These are phyloP conservation scores for Pseudogymnoascus verrucosus DNA, from an alignment of 2,329 filamentous ascomycete species.

Conservation along the genomic window DNA sequence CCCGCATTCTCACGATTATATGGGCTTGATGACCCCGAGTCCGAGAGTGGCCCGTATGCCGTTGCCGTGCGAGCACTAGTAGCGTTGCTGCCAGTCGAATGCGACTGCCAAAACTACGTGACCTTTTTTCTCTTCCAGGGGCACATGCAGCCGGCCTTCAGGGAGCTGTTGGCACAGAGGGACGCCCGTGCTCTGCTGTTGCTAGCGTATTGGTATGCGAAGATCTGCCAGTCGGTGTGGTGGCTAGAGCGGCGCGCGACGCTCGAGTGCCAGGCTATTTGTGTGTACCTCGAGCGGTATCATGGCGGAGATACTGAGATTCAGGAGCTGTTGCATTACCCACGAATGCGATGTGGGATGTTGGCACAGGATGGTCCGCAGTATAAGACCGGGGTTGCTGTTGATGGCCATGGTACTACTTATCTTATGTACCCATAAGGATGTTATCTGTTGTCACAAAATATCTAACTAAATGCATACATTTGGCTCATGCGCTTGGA, in stretches of 20 bases:
- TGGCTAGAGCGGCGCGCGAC: slow-evolving; percentile 39
- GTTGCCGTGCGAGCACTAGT: slow-evolving; percentile 9
- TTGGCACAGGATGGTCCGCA: not conserved
- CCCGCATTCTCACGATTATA: slow-evolving; percentile 13
- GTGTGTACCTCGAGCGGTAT: slow-evolving; percentile 33
- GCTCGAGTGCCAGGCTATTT: slow-evolving; percentile 43
- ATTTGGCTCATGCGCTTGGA: too few relatives aligned
- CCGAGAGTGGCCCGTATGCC: slow-evolving; percentile 17
- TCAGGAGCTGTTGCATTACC: slow-evolving; percentile 15
- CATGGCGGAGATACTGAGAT: slow-evolving; percentile 17
- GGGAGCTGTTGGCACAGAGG: slow-evolving; percentile 38
- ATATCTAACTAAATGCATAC: not conserved
- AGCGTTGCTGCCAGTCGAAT: slow-evolving; percentile 12
- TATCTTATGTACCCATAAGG: not conserved
- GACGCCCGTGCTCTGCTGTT: slow-evolving; percentile 47
- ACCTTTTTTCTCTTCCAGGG: slow-evolving; percentile 41
- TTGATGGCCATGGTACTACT: not conserved
- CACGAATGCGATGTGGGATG: slow-evolving; percentile 10
- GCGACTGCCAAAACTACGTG: slow-evolving; percentile 34
- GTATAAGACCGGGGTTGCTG: not conserved
- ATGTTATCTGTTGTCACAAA: too few relatives aligned
- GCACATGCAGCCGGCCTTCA: slow-evolving; percentile 37
- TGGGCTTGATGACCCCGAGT: slow-evolving; percentile 6
- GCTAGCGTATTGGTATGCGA: slow-evolving; percentile 49
- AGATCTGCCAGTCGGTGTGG: slow-evolving; percentile 38